Base-by-base conservation (phyloP, 164 flowering plant species). In the Umbilicus rupestris region DNA sequence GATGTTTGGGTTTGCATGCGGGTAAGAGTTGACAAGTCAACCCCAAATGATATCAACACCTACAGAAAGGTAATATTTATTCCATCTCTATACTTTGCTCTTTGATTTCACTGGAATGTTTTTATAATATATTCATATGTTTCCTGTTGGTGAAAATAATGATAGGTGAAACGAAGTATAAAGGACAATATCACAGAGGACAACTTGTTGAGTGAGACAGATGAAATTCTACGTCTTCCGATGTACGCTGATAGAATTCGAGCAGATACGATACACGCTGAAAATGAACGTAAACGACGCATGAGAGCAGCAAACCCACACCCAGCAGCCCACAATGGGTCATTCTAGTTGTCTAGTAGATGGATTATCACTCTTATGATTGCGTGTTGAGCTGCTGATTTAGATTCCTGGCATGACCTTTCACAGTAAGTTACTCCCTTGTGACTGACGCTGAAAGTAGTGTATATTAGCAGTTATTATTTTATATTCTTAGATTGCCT, bases 161-260 rank as follows among this genome's bases (percentile, higher is more conserved):
- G 52, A 28, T 86, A 94, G 99, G 99, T 94, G 37, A 81, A 87
- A 86, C 75, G 84, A 69, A 94, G 99, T 83, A 94, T 94, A 64
- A 82, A 42, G 74, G 99, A 94, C 75, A 91, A 94, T 67, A 94
- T 94, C 65, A 94, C 99, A 0, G 93, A 89, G 75, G 96, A 89
- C 0, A 72, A 80, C 30, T 68, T 94, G 77, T 73, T 91, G 76
- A 73, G 78, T 30, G 97, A 94, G 81, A 94, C 91, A 42, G 22
- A 72, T 19, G 96, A 91, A 80, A 94, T 89, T 26, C 78, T 87
- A 41, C 81, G 80, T 50, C 77, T 94, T 49, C 99, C 99, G 45
- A 94, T 94, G 99, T 94, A 94, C 79, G 90, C 89, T n/a, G 99
- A 94, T 70, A 76, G 99, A 72, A 91, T 89, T 62, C 29, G 60